These are phyloP conservation scores for Elaeis oleifera DNA, from an alignment of 202 grass and related monocot genomes.

Conservation along the genomic window DNA sequence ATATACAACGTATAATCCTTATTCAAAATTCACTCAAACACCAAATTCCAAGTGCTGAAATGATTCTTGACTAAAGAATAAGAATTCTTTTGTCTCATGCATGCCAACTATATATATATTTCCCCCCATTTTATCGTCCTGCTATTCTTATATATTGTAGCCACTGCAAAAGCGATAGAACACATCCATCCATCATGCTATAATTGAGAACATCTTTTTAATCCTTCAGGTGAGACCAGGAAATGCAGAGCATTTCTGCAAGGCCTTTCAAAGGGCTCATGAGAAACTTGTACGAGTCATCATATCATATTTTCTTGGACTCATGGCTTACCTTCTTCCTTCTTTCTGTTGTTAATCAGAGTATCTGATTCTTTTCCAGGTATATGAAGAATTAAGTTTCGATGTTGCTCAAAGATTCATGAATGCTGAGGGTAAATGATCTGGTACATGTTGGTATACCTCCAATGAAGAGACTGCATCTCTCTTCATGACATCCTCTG, in stretches of 20 bases:
- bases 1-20: no score
- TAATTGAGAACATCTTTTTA: not conserved
- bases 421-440: no score
- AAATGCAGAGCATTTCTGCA: slow-evolving; percentile 1
- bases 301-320: not conserved
- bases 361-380: not conserved
- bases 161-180: not conserved
- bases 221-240: not conserved
- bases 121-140: no score
- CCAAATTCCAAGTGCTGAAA: no score
- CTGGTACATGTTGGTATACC: no score
- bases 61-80: no score
- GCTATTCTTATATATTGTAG: no score
- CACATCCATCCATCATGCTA: not conserved
- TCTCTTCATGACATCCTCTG: no score
- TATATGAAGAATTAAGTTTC: not conserved
- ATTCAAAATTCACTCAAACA: no score
- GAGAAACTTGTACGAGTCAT: not conserved
- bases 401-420: not conserved
- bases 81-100: no score
- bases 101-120: no score
- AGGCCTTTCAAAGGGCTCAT: not conserved
- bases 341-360: not conserved
- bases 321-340: not conserved
- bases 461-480: no score